Evolutionary conservation across 371 early-diverging fungal genomes (phyloP).

Genomic region (Capillidium heterosporum): DNA sequence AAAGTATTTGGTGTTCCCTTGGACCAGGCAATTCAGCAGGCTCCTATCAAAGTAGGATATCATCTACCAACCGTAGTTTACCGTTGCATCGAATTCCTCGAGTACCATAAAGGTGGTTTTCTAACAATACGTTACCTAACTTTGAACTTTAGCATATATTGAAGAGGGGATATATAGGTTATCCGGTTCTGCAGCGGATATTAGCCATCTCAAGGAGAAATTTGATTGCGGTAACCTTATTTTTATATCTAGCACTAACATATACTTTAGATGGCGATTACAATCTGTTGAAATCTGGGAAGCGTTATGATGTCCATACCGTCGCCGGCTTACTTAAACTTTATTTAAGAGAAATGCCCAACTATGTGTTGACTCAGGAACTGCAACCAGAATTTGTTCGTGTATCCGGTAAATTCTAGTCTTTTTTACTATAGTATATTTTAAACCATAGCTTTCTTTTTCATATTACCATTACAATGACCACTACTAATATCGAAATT

Average conservation of each 20-base stretch:
- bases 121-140: not conserved
- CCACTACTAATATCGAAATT: not conserved
- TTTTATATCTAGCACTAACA: constrained; percentile 7
- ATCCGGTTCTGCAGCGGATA: constrained; percentile 53
- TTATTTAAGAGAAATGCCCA: constrained; percentile 76
- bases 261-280: constrained; percentile 19
- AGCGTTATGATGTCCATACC: constrained; percentile 74
- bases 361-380: constrained; percentile 62
- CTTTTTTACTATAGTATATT: not conserved
- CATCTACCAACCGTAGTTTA: constrained; percentile 80
- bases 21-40: constrained; percentile 37
- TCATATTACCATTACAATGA: no score
- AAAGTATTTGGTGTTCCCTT: constrained; percentile 55
- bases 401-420: constrained; percentile 31
- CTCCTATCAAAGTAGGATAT: constrained; percentile 44
- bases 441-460: not conserved
- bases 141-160: constrained; percentile 17
- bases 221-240: constrained; percentile 44
- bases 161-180: constrained; percentile 94
- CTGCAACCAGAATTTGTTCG: constrained; percentile 57
- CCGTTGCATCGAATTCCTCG: constrained; percentile 88
- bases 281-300: constrained; percentile 19
- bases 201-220: constrained; percentile 49
- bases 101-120: constrained; percentile 37
- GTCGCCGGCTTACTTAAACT: constrained; percentile 83